Evolutionary conservation across 352 stramenopile species (phyloP).

Genomic region (Phytopythium litorale): DNA sequence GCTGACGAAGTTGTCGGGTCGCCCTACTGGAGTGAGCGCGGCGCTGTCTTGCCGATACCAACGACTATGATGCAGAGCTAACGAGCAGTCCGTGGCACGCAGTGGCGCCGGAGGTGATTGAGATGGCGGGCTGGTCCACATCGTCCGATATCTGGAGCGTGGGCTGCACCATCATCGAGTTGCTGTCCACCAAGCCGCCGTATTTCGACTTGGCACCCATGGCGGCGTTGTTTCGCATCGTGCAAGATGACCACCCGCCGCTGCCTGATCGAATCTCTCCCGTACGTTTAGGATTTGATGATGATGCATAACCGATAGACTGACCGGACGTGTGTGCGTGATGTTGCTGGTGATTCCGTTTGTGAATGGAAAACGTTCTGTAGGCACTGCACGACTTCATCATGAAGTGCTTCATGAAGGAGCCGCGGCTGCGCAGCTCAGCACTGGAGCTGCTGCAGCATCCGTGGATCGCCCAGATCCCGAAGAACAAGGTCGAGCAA

Average conservation of each 20-base stretch:
- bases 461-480: constrained; percentile 89
- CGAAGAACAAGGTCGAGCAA: constrained; percentile 85
- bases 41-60: neutral
- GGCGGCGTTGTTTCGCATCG: constrained; percentile 91
- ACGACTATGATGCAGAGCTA: neutral
- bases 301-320: neutral
- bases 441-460: constrained; percentile 85
- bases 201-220: constrained; percentile 92
- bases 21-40: constrained; percentile 90
- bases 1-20: constrained; percentile 90
- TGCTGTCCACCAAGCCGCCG: constrained; percentile 91
- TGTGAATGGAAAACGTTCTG: neutral
- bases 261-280: constrained; percentile 87
- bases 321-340: neutral
- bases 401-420: constrained; percentile 92
- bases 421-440: constrained; percentile 75
- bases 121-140: constrained; percentile 91
- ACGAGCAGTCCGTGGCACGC: neutral
- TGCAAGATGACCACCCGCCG: constrained; percentile 91
- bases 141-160: constrained; percentile 95
- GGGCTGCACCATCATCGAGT: constrained; percentile 94
- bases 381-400: constrained; percentile 90
- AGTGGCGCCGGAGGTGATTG: constrained; percentile 96
- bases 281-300: constrained; percentile 16
- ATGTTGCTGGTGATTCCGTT: neutral